phyloP scores from a whole-genome alignment of 2,329 filamentous ascomycete species.

The Fusarium neocosmosporiellum region DNA sequence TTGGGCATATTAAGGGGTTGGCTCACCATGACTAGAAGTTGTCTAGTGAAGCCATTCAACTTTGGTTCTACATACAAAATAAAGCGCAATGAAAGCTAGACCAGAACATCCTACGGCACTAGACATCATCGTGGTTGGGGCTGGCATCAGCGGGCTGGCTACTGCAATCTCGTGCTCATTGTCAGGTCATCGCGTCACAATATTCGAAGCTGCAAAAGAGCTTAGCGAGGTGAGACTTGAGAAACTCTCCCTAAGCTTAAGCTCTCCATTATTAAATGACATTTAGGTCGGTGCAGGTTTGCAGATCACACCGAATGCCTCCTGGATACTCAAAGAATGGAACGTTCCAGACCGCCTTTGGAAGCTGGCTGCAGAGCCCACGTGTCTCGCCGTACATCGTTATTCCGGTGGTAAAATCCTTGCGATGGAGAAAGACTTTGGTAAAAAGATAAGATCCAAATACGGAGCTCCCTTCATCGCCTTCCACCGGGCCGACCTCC shows the following conservation, averaged over 20 bases:
- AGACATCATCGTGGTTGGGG: conserved; percentile 55
- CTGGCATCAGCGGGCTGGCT: conserved; percentile 56
- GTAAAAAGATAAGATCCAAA: conserved; percentile 62
- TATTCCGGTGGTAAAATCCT: conserved; percentile 61
- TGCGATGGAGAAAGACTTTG: conserved; percentile 63
- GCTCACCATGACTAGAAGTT: background rate
- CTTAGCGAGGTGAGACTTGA: conserved; percentile 48
- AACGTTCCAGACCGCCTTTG: conserved; percentile 58
- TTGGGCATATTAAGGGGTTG: background rate
- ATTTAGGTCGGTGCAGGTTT: conserved; percentile 59
- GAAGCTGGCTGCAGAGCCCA: conserved; percentile 54
- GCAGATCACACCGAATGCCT: conserved; percentile 64
- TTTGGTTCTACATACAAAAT: background rate
- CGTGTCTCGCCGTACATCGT: conserved; percentile 61
- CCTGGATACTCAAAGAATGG: conserved; percentile 62
- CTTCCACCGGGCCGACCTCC: conserved; percentile 72
- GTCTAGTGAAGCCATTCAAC: background rate
- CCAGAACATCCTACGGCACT: conserved; percentile 16
- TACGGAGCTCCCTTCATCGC: conserved; percentile 69
- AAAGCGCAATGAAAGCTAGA: background rate
- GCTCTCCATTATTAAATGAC: background rate
- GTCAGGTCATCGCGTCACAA: conserved; percentile 53
- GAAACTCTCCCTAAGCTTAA: background rate
- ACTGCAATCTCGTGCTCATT: conserved; percentile 52
- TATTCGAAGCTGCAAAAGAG: conserved; percentile 55